Evolutionary conservation across 257 asterid genomes (phyloP), one percentile per base, ranked within the genome.

Genomic region (Salvia miltiorrhiza): DNA sequence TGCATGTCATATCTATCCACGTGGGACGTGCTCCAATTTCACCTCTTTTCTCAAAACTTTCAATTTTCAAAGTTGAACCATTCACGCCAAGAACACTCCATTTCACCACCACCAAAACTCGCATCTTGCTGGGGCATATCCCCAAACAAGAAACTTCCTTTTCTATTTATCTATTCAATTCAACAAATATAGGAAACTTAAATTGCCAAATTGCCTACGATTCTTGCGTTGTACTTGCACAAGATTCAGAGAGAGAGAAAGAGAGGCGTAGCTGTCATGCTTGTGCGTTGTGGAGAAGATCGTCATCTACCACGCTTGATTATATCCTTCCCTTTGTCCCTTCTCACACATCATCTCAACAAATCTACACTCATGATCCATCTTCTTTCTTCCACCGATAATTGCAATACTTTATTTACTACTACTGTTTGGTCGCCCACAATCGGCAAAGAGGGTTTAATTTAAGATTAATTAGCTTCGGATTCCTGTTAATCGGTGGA

Each of bases 51-150:
- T 3, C 48, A 41, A 11, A 10, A 41, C 1, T 12, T 70, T 70
- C 76, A 70, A 44, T 52, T 63, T 64, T 53, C 60, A 79, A 75
- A 79, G 73, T 79, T 71, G 73, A 79, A 75, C 52, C 65, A 61
- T 73, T 67, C 84, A 80, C 79, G 81, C 77, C 79, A 80, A 73
- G 57, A 72, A 76, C 68, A 62, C 72, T 26, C 70, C 44, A 72
- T 67, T 61, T 37, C 43, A 37, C 35, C 57, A 63, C 19, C 20
- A 19, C 50, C 53, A 24, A 66, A 58, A 28, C 39, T 19, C 74
- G 63, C 58, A 76, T 76, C 68, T 59, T 49, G 56, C 14, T 62
- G 24, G 24, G 17, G 45, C 54, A 56, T 73, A 40, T 63, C 52
- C 70, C 71, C 32, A 16, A 65, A 13, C 4, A 14, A 74, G 37